Evolutionary conservation across 1,284 basidiomycete genomes (phyloP).

Genomic region (Athelia psychrophila): DNA sequence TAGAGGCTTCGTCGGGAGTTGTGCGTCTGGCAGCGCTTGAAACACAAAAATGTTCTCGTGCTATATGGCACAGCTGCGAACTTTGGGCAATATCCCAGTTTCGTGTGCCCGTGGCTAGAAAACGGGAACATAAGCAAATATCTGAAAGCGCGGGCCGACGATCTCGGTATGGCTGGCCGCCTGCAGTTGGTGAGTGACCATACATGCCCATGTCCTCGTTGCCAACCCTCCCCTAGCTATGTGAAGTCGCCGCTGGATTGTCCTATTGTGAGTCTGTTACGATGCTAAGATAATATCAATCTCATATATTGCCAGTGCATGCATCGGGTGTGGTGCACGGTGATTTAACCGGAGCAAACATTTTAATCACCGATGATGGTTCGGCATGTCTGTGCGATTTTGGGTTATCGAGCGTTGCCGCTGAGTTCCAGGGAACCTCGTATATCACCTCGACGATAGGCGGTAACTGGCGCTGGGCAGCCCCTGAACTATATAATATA

Average conservation of each 20-base stretch:
- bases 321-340: constrained; percentile 36
- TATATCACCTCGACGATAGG: constrained; percentile 28
- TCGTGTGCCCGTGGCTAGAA: constrained; percentile 48
- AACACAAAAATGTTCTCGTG: constrained; percentile 38
- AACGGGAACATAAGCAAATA: constrained; percentile 43
- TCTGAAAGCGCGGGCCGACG: constrained; percentile 35
- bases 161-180: constrained; percentile 31
- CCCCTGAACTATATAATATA: constrained; percentile 13
- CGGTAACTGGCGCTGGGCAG: constrained; percentile 38
- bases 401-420: constrained; percentile 35
- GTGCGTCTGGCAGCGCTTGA: constrained; percentile 36
- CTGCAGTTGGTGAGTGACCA: constrained; percentile 29
- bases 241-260: constrained; percentile 34
- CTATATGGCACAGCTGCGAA: constrained; percentile 34
- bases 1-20: constrained; percentile 38
- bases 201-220: neutral
- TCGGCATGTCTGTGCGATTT: constrained; percentile 37
- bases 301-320: constrained; percentile 28
- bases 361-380: constrained; percentile 35
- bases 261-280: constrained; percentile 23
- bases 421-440: constrained; percentile 25
- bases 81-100: constrained; percentile 38
- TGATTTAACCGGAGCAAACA: constrained; percentile 40
- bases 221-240: constrained; percentile 20
- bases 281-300: neutral